Evolutionary conservation across 176 grass and related monocot genomes (phyloP), one percentile per base, ranked within the genome.

Genomic region (Thalia dealbata): DNA sequence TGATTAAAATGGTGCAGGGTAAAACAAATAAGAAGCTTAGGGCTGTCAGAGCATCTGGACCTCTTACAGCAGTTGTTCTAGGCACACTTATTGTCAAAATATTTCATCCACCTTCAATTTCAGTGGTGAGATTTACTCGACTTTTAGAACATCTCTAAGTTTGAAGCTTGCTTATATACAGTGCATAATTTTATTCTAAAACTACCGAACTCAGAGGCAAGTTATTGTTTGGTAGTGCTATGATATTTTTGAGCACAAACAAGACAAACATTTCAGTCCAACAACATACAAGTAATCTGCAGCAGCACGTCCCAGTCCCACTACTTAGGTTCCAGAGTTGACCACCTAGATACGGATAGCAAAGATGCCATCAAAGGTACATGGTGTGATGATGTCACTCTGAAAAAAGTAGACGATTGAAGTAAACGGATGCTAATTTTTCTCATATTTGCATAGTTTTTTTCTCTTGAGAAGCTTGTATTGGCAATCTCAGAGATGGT

Each of bases 71-170:
- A 74, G 87, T 96, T 73, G 80, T 96, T 71, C 69, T 92, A 67
- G 92, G 92, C 76, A 96, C 89, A 64, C 48, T 84, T 73, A 80
- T 92, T 80, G 84, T 96, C 65, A 96, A 96, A 88, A 60, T 96
- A 84, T 96, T 96, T 81, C 89, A 43, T 85, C 89, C 89, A 76
- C 21, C 78, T 81, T 81, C 84, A 73, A 96, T 96, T 71, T 88
- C 92, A 84, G 89, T 96, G 84, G 92, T 96, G 63, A 89, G 80
- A 79, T 84, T 50, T 74, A 19, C 68, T 80, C 72, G 70, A 77
- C n/a, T n/a, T n/a, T 69, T 76, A n/a, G 35, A 58, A 15, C 24
- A 74, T 60, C 4, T 59, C 32, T n/a, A 10, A 24, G n/a, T 21
- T 67, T 67, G 30, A 43, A 67, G 64, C 32, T 38, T 43, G 1